Conservation (phyloP, 441 rosid species). For the Bocquillonia castaneifolia region DNA sequence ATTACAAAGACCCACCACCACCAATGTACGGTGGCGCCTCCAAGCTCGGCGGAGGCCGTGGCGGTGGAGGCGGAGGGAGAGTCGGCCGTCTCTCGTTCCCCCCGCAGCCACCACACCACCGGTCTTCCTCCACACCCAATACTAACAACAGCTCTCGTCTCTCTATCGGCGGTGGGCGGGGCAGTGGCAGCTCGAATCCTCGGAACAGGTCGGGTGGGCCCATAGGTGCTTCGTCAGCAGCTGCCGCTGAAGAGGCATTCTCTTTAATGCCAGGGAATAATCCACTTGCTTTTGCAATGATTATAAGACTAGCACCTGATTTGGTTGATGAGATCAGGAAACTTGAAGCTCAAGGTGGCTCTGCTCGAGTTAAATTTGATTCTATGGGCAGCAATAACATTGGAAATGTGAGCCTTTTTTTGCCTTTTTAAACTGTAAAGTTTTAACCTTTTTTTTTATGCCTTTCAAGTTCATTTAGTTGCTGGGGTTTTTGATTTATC, state of each 20-base stretch:
- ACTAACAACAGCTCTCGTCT: constrained; percentile 41
- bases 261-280: constrained; percentile 62
- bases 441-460: neutral
- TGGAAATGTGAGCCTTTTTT: constrained; percentile 65
- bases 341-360: constrained; percentile 64
- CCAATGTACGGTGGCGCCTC: constrained; percentile 64
- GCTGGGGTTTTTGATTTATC: neutral
- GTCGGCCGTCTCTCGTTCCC: constrained; percentile 45
- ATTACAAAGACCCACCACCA: no score
- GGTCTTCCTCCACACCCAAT: constrained; percentile 43
- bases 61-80: constrained; percentile 42
- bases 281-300: constrained; percentile 70
- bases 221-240: neutral
- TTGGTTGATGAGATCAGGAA: constrained; percentile 88
- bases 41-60: constrained; percentile 47
- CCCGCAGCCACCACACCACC: constrained; percentile 51
- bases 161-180: constrained; percentile 27
- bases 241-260: constrained; percentile 33
- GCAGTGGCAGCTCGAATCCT: constrained; percentile 10
- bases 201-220: constrained; percentile 24
- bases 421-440: no score
- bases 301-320: constrained; percentile 74
- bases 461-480: neutral
- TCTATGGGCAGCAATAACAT: constrained; percentile 48
- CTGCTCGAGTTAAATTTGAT: constrained; percentile 86